These are phyloP conservation scores for Triticum timopheevii DNA, from an alignment of 176 grass and related monocot genomes.

Conservation along the genomic window DNA sequence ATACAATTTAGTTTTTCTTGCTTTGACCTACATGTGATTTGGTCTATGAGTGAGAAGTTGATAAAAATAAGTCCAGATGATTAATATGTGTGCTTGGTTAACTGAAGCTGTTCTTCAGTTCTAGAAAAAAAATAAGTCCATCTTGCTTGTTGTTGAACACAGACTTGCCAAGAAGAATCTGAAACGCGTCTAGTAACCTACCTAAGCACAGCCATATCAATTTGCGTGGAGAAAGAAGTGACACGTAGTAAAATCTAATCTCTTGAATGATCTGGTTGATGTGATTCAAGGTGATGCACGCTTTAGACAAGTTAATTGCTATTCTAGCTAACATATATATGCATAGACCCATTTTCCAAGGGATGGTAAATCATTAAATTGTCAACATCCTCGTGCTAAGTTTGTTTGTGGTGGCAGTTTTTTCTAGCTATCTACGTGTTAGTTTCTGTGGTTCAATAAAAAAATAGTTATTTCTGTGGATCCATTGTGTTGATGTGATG, in stretches of 20 bases:
- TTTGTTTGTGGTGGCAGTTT: constrained; percentile 5
- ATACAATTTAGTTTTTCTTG: background rate
- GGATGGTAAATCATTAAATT: background rate
- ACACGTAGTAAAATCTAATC: constrained; percentile 14
- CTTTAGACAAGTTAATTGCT: constrained; percentile 20
- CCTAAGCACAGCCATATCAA: background rate
- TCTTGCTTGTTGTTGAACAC: background rate
- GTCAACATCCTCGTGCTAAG: background rate
- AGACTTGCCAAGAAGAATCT: background rate
- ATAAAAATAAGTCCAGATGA: background rate
- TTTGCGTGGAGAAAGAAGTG: constrained; percentile 24
- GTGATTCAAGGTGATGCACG: constrained; percentile 20
- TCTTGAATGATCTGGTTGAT: constrained; percentile 19
- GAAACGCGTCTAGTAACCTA: background rate
- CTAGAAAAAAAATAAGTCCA: background rate
- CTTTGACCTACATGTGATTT: background rate
- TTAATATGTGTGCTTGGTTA: background rate
- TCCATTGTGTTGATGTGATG: background rate
- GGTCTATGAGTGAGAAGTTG: background rate
- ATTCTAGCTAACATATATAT: background rate
- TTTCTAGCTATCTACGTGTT: background rate
- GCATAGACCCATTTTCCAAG: background rate
- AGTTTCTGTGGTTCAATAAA: background rate
- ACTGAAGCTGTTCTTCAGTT: background rate
- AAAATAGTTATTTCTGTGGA: background rate